phyloP scores from a whole-genome alignment of 2,329 filamentous ascomycete species.

The Trichophyton simii region DNA sequence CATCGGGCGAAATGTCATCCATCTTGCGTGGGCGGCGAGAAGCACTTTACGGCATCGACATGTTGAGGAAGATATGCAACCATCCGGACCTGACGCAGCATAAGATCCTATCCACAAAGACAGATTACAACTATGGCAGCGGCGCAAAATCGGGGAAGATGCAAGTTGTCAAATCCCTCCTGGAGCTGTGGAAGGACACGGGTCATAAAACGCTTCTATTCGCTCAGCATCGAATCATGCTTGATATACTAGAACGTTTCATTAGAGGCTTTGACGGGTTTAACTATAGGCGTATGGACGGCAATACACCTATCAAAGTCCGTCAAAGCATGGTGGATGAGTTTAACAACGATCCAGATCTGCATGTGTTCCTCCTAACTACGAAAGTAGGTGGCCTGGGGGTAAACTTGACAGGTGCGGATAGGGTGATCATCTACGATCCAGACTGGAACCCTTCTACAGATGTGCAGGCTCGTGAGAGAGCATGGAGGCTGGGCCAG shows the following conservation, averaged over 20 bases:
- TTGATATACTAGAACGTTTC: conserved; percentile 83
- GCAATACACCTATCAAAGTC: conserved; percentile 73
- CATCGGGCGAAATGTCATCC: conserved; percentile 71
- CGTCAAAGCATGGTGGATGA: conserved; percentile 84
- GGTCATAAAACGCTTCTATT: conserved; percentile 92
- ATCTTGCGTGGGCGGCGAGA: conserved; percentile 65
- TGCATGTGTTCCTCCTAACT: conserved; percentile 84
- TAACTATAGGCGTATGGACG: conserved; percentile 83
- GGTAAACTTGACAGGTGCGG: conserved; percentile 86
- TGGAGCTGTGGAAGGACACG: conserved; percentile 81
- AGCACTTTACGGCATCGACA: conserved; percentile 79
- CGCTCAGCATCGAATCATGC: conserved; percentile 85
- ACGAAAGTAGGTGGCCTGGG: conserved; percentile 92
- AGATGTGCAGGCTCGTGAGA: conserved; percentile 85
- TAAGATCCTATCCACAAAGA: conserved; percentile 44
- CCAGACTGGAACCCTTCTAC: conserved; percentile 98
- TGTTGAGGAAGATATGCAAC: conserved; percentile 91
- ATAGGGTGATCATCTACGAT: conserved; percentile 95
- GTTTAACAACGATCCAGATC: conserved; percentile 69
- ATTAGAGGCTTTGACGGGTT: conserved; percentile 55
- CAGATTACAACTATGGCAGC: conserved; percentile 64
- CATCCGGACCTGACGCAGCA: conserved; percentile 81
- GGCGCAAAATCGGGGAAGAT: conserved; percentile 81
- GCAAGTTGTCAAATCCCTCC: conserved; percentile 77
- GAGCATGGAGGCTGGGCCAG: conserved; percentile 90